Conservation (phyloP, 495 filamentous ascomycete species). For the Talaromyces nanjingensis region DNA sequence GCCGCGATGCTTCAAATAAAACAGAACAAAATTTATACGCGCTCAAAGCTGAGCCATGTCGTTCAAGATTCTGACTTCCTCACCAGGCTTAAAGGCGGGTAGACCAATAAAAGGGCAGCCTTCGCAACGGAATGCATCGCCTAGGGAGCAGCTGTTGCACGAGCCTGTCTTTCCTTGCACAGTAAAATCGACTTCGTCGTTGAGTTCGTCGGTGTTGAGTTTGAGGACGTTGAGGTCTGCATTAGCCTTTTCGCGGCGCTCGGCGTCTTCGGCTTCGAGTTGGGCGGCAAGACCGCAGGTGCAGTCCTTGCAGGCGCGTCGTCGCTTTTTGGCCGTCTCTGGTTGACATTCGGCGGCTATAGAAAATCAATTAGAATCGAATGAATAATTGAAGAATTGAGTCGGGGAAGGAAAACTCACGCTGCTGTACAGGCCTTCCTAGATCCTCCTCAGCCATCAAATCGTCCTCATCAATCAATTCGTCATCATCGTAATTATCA, state of each 20-base stretch:
- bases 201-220: slow-evolving; percentile 67
- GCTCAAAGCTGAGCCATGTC: slow-evolving; percentile 76
- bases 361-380: not conserved
- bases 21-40: not conserved
- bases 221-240: slow-evolving; percentile 58
- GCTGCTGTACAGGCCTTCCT: slow-evolving; percentile 61
- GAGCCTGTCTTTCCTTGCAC: slow-evolving; percentile 91
- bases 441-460: slow-evolving; percentile 79
- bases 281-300: slow-evolving; percentile 80
- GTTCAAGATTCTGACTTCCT: slow-evolving; percentile 82
- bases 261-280: slow-evolving; percentile 72
- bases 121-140: slow-evolving; percentile 77
- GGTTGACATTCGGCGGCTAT: slow-evolving; percentile 78
- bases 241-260: slow-evolving; percentile 57
- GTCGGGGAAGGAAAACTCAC: slow-evolving; percentile 43
- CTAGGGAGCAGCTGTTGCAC: slow-evolving; percentile 87
- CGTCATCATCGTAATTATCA: slow-evolving; percentile 7
- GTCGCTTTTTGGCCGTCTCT: slow-evolving; percentile 77
- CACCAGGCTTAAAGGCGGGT: slow-evolving; percentile 92
- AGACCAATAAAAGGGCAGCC: slow-evolving; percentile 91
- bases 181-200: slow-evolving; percentile 84
- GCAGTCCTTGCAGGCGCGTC: slow-evolving; percentile 95
- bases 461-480: slow-evolving; percentile 84
- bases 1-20: not conserved
- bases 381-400: slow-evolving; percentile 6